Conservation (phyloP, 2,329 filamentous ascomycete species). For the Curvularia lunata region DNA sequence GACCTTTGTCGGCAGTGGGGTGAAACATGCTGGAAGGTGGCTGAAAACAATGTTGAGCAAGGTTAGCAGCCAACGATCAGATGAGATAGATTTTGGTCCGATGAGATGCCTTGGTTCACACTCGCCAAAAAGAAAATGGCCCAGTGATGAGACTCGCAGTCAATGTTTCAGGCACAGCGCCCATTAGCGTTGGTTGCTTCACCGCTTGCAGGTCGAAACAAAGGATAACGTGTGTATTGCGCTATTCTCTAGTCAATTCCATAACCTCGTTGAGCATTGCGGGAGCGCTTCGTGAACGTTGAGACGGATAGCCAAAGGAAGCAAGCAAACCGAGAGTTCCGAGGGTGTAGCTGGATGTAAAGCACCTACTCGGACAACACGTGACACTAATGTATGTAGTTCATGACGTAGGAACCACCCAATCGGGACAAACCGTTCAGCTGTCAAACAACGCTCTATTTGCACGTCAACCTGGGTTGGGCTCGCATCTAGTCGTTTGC, state of each 20-base stretch:
- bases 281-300: not conserved
- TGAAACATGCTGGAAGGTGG: conserved; percentile 16
- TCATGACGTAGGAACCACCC: not conserved
- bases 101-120: not conserved
- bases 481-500: not conserved
- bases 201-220: not conserved
- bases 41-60: conserved; percentile 3
- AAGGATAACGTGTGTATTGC: not conserved
- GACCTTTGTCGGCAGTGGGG: conserved; percentile 8
- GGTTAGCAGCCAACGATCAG: conserved; percentile 2
- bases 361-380: not conserved
- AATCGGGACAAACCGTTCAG: not conserved
- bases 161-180: not conserved
- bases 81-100: not conserved
- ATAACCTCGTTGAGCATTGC: no score
- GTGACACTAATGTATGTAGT: not conserved
- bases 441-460: not conserved
- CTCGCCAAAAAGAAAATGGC: not conserved
- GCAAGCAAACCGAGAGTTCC: not conserved
- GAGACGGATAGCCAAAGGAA: not conserved
- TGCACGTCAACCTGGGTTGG: not conserved
- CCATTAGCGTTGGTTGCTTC: not conserved
- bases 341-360: not conserved
- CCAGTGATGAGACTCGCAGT: conserved; percentile 3
- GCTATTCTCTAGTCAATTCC: not conserved